These are phyloP conservation scores for Phalaenopsis aphrodite DNA, from an alignment of 106 monocot genomes.

Conservation along the genomic window DNA sequence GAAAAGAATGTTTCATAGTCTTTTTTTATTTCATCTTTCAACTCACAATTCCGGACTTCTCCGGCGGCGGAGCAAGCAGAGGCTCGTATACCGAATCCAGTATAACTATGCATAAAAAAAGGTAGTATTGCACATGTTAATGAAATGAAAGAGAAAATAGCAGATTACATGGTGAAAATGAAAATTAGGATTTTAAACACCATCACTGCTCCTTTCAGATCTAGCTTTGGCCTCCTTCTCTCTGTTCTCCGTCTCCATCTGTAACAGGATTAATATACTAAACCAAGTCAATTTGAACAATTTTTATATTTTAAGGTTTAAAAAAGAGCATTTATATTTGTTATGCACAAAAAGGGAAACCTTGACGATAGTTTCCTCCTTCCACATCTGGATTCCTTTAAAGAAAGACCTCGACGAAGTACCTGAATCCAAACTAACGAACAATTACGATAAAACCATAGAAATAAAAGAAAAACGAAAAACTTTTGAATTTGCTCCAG, in stretches of 20 bases:
- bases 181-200: slow-evolving; percentile 4
- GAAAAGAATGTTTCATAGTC: not conserved
- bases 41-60: slow-evolving; percentile 50
- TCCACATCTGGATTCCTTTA: slow-evolving; percentile 82
- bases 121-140: too few species aligned
- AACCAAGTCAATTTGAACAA: not conserved
- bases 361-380: slow-evolving; percentile 69
- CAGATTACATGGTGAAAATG: not conserved
- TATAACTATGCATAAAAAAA: slow-evolving; percentile 14
- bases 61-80: slow-evolving; percentile 31
- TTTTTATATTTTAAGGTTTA: not conserved
- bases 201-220: slow-evolving; percentile 10
- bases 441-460: not conserved
- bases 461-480: not conserved
- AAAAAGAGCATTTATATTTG: not conserved
- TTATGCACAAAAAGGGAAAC: slow-evolving; percentile 15
- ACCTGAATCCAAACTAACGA: slow-evolving; percentile 25
- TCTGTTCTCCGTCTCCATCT: slow-evolving; percentile 46
- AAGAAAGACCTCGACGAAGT: slow-evolving; percentile 91
- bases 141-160: not conserved
- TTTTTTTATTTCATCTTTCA: not conserved
- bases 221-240: slow-evolving; percentile 18
- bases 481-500: not conserved
- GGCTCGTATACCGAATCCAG: slow-evolving; percentile 37
- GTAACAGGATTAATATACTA: not conserved